Base-by-base conservation (phyloP, 192 early-diverging fungal genomes). In the Phycomyces blakesleeanus region DNA sequence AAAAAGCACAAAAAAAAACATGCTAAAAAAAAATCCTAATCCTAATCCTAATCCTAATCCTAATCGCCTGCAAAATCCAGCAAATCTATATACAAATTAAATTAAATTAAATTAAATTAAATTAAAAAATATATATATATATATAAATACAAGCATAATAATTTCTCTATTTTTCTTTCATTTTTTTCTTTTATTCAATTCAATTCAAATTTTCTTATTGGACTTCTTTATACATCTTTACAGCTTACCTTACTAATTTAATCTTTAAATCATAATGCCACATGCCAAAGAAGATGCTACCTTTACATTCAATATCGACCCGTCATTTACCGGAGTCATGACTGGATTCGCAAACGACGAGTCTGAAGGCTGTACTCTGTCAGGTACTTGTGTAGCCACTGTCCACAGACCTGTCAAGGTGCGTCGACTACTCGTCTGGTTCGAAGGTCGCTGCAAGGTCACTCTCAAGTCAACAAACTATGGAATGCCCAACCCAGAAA, bases 381-480 rank as follows among this genome's bases (percentile, higher is more conserved):
- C 25, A 44, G 70, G 70, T 6, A 21, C 29, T 22, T 60, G 57
- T 24, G 51, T 53, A 12, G 29, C 65, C 22, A 39, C 66, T 9
- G 47, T 47, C 37, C 51, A 38, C 27, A 49, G 59, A 50, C 59
- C 64, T 37, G 10, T 61, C 25, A 65, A 66, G 27, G 49, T 72
- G 41, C 64, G 64, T 37, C 58, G 64, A 20, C 25, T 72, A 7
- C 29, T 62, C 0, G 64, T 72, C 3, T 66, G 59, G 29, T 47
- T 72, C 25, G 70, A 67, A 27, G 70, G 70, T 24, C 57, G 63
- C 6, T 59, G 63, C 14, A 72, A 61, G 21, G 70, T 72, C 9
- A 47, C 60, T 18, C 15, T 72, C 1, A 59, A 59, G 40, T 40
- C 57, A 1, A 59, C 18, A 40, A 24, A 38, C 2, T 59, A 59